Base-by-base conservation (phyloP, 2,329 filamentous ascomycete species). In the Hortaea sp. region DNA sequence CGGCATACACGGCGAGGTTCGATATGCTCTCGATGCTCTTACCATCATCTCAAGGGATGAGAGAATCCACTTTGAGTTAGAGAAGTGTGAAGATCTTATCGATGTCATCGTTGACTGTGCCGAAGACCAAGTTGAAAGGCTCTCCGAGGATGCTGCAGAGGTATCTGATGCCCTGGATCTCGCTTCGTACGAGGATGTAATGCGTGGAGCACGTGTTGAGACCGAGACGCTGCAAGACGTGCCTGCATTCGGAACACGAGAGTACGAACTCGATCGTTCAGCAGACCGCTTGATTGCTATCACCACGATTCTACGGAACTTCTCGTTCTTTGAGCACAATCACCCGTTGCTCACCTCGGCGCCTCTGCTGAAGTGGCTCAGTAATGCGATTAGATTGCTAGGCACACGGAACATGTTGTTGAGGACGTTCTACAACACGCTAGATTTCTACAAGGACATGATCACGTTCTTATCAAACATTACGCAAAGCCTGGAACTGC, bases 361-460 rank as follows among this genome's bases (percentile, higher is more conserved):
- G 44, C 69, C 78, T 5, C 82, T 95, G 12, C 76, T 95, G 59
- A 88, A 85, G 56, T 88, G 95, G 58, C 70, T 95, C 6, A 88
- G 87, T 48, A 82, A 82, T 40, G 78, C 89, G 4, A 88, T 97
- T 52, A 77, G 88, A 49, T 86, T 92, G 54, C 74, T 97, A 10
- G 92, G 90, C 29, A 95, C 89, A 4, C 83, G 88, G 10, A 88
- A 88, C 56, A 86, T 90, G 75, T 76, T 97, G 29, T 70, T 97
- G 38, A 81, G 88, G 35, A 87, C 82, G 3, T 78, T 92, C 54
- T 74, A 78, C 59, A 95, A 95, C 66, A 92, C 85, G 0, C 72
- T 95, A 54, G 92, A 98, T 65, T 90, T 97, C 58, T 94, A 95
- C 86, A 98, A 98, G 68, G 92, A 98, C 64, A 73, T 88, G 29